A percentile compares a stretch with the other conserved stretches of the same genome.
These are phyloP conservation scores for Kazachstania sp. DNA, from an alignment of 1,139 yeast genomes.

Conservation along the genomic window DNA sequence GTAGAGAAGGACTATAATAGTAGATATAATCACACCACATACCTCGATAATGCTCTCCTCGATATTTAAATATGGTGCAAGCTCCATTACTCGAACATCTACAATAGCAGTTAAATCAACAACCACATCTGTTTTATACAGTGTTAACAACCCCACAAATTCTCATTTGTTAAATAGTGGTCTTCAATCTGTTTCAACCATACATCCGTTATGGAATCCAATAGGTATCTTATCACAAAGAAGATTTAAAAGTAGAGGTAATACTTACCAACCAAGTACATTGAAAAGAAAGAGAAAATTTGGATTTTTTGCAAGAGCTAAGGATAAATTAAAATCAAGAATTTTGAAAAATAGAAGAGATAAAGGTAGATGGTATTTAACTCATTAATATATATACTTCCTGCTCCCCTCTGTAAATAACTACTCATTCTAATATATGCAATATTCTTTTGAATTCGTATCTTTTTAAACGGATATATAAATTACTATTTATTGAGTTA, in stretches of 20 bases:
- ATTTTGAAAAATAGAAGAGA: conserved; percentile 69
- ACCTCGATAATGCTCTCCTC: too few relatives aligned
- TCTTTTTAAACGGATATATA: not conserved
- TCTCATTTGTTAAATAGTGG: not conserved
- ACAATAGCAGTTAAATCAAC: too few relatives aligned
- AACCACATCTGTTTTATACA: too few relatives aligned
- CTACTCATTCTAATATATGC: not conserved
- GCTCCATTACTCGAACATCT: too few relatives aligned
- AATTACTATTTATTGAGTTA: not conserved
- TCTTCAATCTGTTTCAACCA: not conserved
- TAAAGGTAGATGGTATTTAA: conserved; percentile 90
- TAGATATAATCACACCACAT: too few relatives aligned
- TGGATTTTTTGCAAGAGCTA: conserved; percentile 86
- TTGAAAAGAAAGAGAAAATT: conserved; percentile 81
- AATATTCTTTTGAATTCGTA: not conserved
- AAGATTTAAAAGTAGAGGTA: conserved; percentile 86
- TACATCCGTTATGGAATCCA: not conserved
- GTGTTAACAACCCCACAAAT: not conserved
- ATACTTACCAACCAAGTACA: conserved; percentile 90
- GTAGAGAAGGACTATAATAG: too few relatives aligned
- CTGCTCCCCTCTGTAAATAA: not conserved
- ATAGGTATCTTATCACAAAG: conserved; percentile 25
- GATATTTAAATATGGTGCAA: too few relatives aligned
- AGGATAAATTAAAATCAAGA: conserved; percentile 70
- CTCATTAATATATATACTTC: conserved; percentile 45